phyloP scores from a whole-genome alignment of 768 basidiomycete genomes.

The Boletus coccyginus region DNA sequence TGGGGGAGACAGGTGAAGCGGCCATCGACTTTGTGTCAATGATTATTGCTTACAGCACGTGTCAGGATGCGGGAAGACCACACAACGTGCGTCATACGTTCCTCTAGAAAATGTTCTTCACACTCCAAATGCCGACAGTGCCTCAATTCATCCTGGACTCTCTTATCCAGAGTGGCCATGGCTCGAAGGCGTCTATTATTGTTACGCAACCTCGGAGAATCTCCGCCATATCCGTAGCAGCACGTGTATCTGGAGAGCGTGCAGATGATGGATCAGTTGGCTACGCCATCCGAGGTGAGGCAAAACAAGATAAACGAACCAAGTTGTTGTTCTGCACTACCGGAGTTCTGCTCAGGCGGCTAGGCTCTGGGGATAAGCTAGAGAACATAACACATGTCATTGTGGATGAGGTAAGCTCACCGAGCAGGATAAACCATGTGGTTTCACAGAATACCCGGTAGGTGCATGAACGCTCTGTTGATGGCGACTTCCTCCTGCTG shows the following conservation, averaged over 20 bases:
- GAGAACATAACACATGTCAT: constrained; percentile 77
- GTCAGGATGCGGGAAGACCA: constrained; percentile 86
- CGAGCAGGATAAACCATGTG: neutral
- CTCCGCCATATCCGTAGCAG: constrained; percentile 85
- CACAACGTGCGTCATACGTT: constrained; percentile 54
- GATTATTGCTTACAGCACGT: constrained; percentile 1
- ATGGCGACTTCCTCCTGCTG: constrained; percentile 85
- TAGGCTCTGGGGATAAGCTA: constrained; percentile 72
- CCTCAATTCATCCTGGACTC: constrained; percentile 91
- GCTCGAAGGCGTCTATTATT: constrained; percentile 70
- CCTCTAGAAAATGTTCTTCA: neutral
- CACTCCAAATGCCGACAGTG: constrained; percentile 39
- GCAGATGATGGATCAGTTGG: constrained; percentile 76
- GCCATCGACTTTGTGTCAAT: neutral
- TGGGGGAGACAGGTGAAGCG: constrained; percentile 80
- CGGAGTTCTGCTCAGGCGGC: constrained; percentile 81
- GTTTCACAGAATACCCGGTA: constrained; percentile 25
- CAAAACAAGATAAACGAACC: constrained; percentile 60
- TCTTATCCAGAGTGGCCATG: constrained; percentile 58
- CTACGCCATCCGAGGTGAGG: constrained; percentile 88
- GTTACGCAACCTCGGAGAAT: constrained; percentile 89
- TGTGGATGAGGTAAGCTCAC: constrained; percentile 74
- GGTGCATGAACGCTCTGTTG: constrained; percentile 92
- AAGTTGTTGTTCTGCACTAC: constrained; percentile 90
- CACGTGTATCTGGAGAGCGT: constrained; percentile 82